These are phyloP conservation scores for Zygosaccharomyces pseudobailii DNA, from an alignment of 1,139 yeast species.

Conservation along the genomic window DNA sequence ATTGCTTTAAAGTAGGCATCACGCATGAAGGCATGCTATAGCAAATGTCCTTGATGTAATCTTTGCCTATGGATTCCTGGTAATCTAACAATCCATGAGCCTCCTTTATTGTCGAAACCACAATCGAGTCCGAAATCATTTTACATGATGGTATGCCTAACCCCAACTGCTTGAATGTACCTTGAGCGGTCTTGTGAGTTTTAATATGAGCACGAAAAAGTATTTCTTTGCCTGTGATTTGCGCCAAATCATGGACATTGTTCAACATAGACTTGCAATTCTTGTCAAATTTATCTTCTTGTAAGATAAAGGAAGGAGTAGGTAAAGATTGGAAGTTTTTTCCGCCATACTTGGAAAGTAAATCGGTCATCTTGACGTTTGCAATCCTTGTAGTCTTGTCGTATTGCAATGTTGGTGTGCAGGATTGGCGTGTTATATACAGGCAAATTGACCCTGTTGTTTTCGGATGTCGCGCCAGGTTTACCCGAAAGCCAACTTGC, in stretches of 20 bases:
- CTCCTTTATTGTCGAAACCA: not conserved
- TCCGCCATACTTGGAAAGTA: not conserved
- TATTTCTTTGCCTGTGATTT: constrained; percentile 21
- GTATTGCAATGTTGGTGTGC: no score
- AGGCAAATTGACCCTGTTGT: no score
- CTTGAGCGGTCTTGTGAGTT: constrained; percentile 56
- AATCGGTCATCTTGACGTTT: not conserved
- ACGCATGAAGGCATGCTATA: not conserved
- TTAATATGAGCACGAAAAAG: constrained; percentile 62
- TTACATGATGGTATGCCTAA: not conserved
- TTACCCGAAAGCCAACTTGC: no score
- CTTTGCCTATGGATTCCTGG: not conserved
- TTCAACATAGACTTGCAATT: not conserved
- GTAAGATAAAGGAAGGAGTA: not conserved
- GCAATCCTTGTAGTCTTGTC: no score
- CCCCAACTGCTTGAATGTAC: constrained; percentile 33
- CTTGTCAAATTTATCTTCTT: not conserved
- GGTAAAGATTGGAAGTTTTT: not conserved
- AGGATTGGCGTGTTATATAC: no score
- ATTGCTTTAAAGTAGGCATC: not conserved
- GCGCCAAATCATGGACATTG: constrained; percentile 13
- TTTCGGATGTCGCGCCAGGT: no score
- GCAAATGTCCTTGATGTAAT: not conserved
- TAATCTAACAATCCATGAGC: not conserved
- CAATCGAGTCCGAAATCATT: not conserved